Base-by-base conservation (phyloP, 768 basidiomycete species). In the Auricularia sp. region DNA sequence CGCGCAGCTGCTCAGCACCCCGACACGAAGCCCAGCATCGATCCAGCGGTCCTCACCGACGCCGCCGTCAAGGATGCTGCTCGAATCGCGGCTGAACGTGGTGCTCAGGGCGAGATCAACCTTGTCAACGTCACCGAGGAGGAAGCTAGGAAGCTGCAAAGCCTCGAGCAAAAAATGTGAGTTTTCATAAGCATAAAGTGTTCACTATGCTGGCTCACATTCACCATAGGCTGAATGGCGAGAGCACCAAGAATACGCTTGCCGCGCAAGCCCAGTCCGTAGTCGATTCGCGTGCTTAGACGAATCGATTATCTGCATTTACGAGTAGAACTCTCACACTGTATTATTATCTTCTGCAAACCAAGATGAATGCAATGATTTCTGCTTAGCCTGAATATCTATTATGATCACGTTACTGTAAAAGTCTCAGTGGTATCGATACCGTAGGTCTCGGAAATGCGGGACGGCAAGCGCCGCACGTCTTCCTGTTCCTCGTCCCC, bases 1-100 rank as follows among this genome's bases (percentile, higher is more conserved):
- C 64, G 72, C 8, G 73, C 71, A 13, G 75, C 77, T 6, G 71
- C 76, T 1, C 74, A 73, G 62, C 75, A 76, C 64, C 56, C 56
- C 24, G 34, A 59, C 14, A 59, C 56, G 7, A 59, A 24, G 56
- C 34, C 56, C 4, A 24, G 7, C 56, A 59, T 59, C 34, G 56
- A 59, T 29, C 56, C 56, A 10, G 24, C 24, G 8, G 10, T 59
- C 6, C 56, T 59, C 29, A 24, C 56, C 24, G 56, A 59, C 56
- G 56, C 56, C 24, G 56, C 56, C 16, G 24, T 59, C 56, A 59
- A 59, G 24, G 56, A 59, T 18, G 56, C 56, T 7, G 56, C 56
- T 4, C 56, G 56, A 14, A 59, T 59, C 56, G 56, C 56, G 7
- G 56, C 56, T 29, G 34, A 29, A 14, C 56, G 56, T 10, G 56